Evolutionary conservation across 208 protist species (phyloP).

Genomic region (Acanthamoeba rhysodes): DNA sequence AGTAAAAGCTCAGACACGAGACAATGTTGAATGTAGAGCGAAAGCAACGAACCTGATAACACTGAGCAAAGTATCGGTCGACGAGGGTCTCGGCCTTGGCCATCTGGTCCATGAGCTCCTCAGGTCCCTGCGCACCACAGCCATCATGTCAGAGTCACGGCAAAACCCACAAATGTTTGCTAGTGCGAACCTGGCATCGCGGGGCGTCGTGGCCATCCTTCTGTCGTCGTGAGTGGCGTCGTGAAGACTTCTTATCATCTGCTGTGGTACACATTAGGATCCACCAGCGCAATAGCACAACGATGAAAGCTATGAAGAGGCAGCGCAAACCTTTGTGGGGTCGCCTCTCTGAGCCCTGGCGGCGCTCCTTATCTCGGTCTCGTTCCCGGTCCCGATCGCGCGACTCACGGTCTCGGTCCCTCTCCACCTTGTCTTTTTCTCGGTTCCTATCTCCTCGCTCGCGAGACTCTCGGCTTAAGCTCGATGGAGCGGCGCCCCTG

Average conservation of each 20-base stretch:
- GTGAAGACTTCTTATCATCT: neutral
- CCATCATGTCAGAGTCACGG: too few relatives aligned
- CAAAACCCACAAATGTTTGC: neutral
- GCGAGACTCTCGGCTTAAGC: neutral
- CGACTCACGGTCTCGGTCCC: neutral
- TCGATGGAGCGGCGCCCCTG: neutral
- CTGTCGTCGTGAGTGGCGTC: neutral
- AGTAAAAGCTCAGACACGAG: neutral
- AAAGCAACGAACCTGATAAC: neutral
- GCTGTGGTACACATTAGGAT: too few relatives aligned
- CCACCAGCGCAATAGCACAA: neutral
- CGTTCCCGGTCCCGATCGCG: neutral
- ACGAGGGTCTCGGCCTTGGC: conserved; percentile 1
- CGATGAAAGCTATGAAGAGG: neutral
- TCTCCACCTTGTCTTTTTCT: neutral
- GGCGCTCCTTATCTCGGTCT: neutral
- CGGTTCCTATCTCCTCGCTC: neutral
- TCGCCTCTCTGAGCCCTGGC: neutral
- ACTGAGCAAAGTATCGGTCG: conserved; percentile 32
- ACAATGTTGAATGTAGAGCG: too few relatives aligned
- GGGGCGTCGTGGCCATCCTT: conserved; percentile 18
- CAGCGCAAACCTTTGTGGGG: neutral
- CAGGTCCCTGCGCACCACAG: neutral
- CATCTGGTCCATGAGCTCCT: conserved; percentile 29
- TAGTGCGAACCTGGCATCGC: neutral